Base-by-base conservation (phyloP, 2,329 filamentous ascomycete genomes). In the Torrubiella hemipterigena region DNA sequence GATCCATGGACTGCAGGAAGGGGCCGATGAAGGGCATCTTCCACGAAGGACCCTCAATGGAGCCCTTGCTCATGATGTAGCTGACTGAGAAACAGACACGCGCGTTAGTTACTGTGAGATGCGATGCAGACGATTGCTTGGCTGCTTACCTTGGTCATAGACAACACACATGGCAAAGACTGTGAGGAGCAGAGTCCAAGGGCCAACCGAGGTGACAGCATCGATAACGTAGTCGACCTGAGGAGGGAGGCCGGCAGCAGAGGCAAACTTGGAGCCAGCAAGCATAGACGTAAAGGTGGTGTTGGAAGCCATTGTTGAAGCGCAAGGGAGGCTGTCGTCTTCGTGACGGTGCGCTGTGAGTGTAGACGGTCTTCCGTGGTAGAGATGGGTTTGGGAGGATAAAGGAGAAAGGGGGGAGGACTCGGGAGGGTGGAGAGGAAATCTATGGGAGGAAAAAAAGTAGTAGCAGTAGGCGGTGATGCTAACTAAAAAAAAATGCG, bases 21-120 rank as follows among this genome's bases (percentile, higher is more conserved):
- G 91, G 89, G n/a, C 91, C 91, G 55, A 96, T 86, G 50, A 91
- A 89, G 25, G 83, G 83, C 36, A 79, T 65, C 59, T 91, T 91
- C 67, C 71, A 80, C 27, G 69, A 45, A 17, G 83, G 82, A 23
- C 83, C 83, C 31, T 69, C 73, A 47, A 91, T 87, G 17, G 71
- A 69, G 36, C 82, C 81, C 56, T 89, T 89, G 46, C 74, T 73
- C 49, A 67, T 65, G 42, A 84, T 65, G 52, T 89, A 91, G 54
- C 71, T 78, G 45, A 80, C 83, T 91, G 47, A 17, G 32, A 26
- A 16, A 14, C 16, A n/a, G 16, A 27, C 35, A n/a, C n/a, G n/a
- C n/a, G n/a, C n/a, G n/a, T n/a, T n/a, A n/a, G n/a, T n/a, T n/a
- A n/a, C n/a, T n/a, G n/a, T n/a, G n/a, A n/a, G n/a, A n/a, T n/a